Conservation (phyloP, 345 rosid species). For the Microthlaspi erraticum region DNA sequence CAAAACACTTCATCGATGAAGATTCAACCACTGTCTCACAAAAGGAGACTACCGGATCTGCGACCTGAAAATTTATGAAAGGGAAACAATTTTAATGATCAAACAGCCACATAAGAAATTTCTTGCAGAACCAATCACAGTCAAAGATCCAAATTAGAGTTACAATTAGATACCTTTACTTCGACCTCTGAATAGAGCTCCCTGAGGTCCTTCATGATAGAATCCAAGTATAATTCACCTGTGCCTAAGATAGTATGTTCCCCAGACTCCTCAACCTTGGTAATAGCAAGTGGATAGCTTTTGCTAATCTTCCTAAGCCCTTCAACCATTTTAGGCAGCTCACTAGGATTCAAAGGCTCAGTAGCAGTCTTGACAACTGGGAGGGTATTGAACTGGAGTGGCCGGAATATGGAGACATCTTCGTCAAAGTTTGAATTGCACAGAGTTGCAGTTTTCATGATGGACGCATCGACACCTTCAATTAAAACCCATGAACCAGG, state of each 20-base stretch:
- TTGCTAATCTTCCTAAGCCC: constrained; percentile 97
- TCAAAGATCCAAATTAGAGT: neutral
- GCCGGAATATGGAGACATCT: constrained; percentile 83
- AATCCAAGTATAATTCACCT: constrained; percentile 93
- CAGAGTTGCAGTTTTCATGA: constrained; percentile 95
- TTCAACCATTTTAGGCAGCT: constrained; percentile 99
- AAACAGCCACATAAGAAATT: constrained; percentile 18
- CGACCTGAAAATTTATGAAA: constrained; percentile 62
- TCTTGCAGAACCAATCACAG: constrained; percentile 15
- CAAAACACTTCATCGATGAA: constrained; percentile 98
- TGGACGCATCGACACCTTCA: constrained; percentile 97
- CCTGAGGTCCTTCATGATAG: constrained; percentile 98
- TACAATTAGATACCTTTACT: constrained; percentile 71
- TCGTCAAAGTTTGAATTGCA: constrained; percentile 72
- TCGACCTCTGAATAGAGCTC: constrained; percentile 99
- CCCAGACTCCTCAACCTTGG: constrained; percentile 97
- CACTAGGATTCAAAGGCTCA: constrained; percentile 97
- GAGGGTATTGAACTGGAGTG: constrained; percentile 94
- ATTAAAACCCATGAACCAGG: constrained; percentile 98
- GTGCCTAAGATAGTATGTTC: constrained; percentile 98
- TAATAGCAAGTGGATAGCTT: constrained; percentile 97
- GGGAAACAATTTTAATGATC: constrained; percentile 18
- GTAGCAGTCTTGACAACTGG: constrained; percentile 98
- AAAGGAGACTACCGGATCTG: constrained; percentile 98
- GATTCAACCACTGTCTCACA: constrained; percentile 99